These are phyloP conservation scores for Lactarius indigo DNA, from an alignment of 768 basidiomycete genomes.

Conservation along the genomic window DNA sequence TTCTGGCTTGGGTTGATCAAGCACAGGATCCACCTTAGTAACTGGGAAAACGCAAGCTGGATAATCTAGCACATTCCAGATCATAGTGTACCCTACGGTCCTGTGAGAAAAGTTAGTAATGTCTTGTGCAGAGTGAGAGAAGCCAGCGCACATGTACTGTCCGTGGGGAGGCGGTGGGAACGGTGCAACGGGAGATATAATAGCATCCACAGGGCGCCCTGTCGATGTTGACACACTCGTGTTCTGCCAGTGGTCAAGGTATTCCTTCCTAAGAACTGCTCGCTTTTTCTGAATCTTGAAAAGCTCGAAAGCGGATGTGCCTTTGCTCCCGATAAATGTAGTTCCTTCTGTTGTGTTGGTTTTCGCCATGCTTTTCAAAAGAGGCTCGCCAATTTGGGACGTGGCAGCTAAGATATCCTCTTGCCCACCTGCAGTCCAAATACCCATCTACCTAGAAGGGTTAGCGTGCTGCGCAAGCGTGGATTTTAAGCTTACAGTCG, in stretches of 20 bases:
- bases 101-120: conserved; percentile 27
- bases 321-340: conserved; percentile 7
- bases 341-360: not conserved
- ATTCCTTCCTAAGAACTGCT: conserved; percentile 39
- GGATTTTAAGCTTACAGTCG: conserved; percentile 26
- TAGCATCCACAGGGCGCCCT: conserved; percentile 49
- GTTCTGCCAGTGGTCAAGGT: conserved; percentile 48
- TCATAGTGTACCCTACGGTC: conserved; percentile 42
- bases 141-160: conserved; percentile 36
- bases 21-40: conserved; percentile 40
- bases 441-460: conserved; percentile 10
- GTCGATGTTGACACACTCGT: conserved; percentile 44
- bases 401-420: conserved; percentile 13
- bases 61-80: conserved; percentile 49
- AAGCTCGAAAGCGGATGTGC: conserved; percentile 32
- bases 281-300: conserved; percentile 47
- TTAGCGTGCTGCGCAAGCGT: not conserved
- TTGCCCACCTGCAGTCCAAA: conserved; percentile 22
- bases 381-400: conserved; percentile 22
- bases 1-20: conserved; percentile 36
- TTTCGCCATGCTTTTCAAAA: conserved; percentile 20
- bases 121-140: not conserved
- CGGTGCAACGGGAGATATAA: conserved; percentile 45
- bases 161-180: conserved; percentile 46
- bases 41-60: conserved; percentile 45